A percentile compares a stretch with the other conserved stretches of the same genome.
Conservation (phyloP, 2,329 filamentous ascomycete species). For the Diaporthe ampelina region DNA sequence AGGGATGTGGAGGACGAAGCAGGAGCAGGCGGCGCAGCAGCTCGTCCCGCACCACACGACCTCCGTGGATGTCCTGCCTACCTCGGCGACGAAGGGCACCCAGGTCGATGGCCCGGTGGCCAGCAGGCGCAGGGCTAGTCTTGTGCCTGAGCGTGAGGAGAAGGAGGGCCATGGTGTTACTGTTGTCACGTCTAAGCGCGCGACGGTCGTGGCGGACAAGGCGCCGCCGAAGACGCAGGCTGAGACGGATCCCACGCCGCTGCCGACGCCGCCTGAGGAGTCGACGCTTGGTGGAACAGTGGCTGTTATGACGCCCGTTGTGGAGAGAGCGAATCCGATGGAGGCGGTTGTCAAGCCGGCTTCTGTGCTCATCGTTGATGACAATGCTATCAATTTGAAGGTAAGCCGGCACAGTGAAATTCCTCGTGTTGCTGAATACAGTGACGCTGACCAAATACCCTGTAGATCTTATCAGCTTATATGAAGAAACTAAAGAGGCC, state of each 20-base stretch:
- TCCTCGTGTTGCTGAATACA: no score
- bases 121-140: background rate
- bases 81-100: constrained; percentile 9
- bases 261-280: constrained; percentile 33
- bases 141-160: constrained; percentile 4
- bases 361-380: constrained; percentile 55
- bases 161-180: constrained; percentile 10
- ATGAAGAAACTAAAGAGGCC: constrained; percentile 52
- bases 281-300: constrained; percentile 27
- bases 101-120: background rate
- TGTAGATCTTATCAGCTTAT: constrained; percentile 50
- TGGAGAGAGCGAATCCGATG: constrained; percentile 8
- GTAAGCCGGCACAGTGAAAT: constrained; percentile 19
- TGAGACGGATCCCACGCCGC: constrained; percentile 13
- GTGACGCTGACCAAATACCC: background rate
- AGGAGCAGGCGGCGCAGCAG: constrained; percentile 22
- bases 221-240: background rate
- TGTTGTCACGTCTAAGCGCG: constrained; percentile 2
- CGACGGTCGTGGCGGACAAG: background rate
- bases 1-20: constrained; percentile 38
- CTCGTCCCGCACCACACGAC: background rate
- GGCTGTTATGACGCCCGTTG: background rate
- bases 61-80: background rate
- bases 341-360: background rate
- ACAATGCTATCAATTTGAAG: constrained; percentile 56